Evolutionary conservation across 495 filamentous ascomycete species (phyloP), one percentile per base, ranked within the genome.

Genomic region (Aspergillus funiculosus): DNA sequence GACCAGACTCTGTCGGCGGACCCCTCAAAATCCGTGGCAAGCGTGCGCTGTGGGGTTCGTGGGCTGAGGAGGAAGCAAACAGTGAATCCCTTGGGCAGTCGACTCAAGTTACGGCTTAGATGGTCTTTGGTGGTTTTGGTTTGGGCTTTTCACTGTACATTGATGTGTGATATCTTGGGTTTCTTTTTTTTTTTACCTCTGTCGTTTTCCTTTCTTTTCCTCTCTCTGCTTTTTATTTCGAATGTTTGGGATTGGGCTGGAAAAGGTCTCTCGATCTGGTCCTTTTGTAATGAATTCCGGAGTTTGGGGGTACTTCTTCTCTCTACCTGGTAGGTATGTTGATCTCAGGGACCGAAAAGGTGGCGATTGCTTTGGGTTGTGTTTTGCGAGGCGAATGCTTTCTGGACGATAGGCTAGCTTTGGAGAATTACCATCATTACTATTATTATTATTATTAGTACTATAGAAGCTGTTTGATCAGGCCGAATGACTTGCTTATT

Each of bases 31-130:
- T 98, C 36, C 76, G 85, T 39, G 86, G 82, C 46, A 96, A 96
- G 76, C 79, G 87, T 52, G 89, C 85, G 14, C 76, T 98, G 19
- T 98, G 92, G 91, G 92, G 91, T 20, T 78, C 81, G 17, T 97
- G 94, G 92, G 94, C 92, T 2, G 92, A 95, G 69, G 80, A 81
- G 43, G 83, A 83, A 56, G 84, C 85, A 38, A 82, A 68, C 31
- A 77, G 73, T 26, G 76, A 79, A 53, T 67, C 77, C 34, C 68
- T 67, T 34, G 59, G 51, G 49, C 64, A 70, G 38, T 31, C 61
- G 34, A 51, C 52, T 30, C 59, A 65, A 48, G 53, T 53, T 39
- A 36, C 54, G 47, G 52, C 60, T 57, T 58, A 63, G 43, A 43
- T 27, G 9, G 22, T 27, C 1, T 28, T 6, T 40, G 20, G n/a